phyloP scores from a whole-genome alignment of 1,284 basidiomycete species.

The Pseudozyma thailandica region DNA sequence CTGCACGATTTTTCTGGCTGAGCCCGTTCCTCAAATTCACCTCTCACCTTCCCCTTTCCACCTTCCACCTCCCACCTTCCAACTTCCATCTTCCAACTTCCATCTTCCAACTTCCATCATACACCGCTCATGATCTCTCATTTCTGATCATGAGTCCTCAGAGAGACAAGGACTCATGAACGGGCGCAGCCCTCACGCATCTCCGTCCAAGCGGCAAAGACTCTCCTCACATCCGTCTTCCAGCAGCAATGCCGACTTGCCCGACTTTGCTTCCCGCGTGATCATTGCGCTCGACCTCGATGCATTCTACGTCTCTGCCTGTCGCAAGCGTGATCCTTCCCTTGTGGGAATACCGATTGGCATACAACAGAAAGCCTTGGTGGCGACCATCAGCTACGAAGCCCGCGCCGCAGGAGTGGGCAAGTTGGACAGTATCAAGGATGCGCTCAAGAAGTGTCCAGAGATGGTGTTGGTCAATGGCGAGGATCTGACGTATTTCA shows the following conservation, averaged over 20 bases:
- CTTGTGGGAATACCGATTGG: slow-evolving; percentile 68
- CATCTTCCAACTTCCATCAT: background rate
- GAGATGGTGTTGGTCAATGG: slow-evolving; percentile 68
- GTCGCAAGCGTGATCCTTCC: slow-evolving; percentile 65
- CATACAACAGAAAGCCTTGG: slow-evolving; percentile 69
- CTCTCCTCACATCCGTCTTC: background rate
- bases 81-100: background rate
- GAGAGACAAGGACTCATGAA: slow-evolving; percentile 27
- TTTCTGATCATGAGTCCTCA: slow-evolving; percentile 9
- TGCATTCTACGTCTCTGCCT: slow-evolving; percentile 67
- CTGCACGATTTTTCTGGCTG: too few relatives aligned
- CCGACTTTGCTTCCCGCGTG: slow-evolving; percentile 18
- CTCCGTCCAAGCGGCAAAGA: slow-evolving; percentile 26
- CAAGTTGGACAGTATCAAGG: slow-evolving; percentile 66
- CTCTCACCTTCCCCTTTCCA: too few relatives aligned
- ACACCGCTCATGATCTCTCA: background rate
- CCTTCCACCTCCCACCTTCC: background rate
- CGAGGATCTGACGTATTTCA: slow-evolving; percentile 68
- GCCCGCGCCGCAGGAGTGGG: slow-evolving; percentile 66
- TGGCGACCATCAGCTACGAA: slow-evolving; percentile 69
- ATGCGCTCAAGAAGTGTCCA: slow-evolving; percentile 64
- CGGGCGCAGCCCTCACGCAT: slow-evolving; percentile 32
- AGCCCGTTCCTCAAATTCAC: too few relatives aligned
- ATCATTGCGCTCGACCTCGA: slow-evolving; percentile 56
- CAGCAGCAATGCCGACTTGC: background rate